Conservation (phyloP, 129 eudicot genomes). For the Lactuca sativa region DNA sequence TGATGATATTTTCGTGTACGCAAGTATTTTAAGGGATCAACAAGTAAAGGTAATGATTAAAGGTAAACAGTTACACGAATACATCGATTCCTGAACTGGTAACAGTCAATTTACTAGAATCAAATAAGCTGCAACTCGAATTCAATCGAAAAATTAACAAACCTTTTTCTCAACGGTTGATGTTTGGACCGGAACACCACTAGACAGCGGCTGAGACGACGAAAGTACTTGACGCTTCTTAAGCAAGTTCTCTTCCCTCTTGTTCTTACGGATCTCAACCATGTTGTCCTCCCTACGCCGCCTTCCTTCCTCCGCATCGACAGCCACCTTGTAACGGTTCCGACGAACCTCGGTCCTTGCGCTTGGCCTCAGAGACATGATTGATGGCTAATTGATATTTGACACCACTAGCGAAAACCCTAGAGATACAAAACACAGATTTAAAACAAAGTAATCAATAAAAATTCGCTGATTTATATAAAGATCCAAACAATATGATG, state of each 20-base stretch:
- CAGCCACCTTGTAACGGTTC: slow-evolving; percentile 74
- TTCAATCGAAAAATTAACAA: background rate
- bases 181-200: slow-evolving; percentile 25
- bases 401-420: slow-evolving; percentile 22
- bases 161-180: slow-evolving; percentile 59
- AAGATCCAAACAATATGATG: background rate
- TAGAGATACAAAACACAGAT: background rate
- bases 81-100: background rate
- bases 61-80: background rate
- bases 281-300: slow-evolving; percentile 79
- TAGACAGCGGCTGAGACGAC: slow-evolving; percentile 35
- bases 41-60: background rate
- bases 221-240: slow-evolving; percentile 69
- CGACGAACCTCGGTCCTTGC: slow-evolving; percentile 69
- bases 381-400: background rate
- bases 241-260: slow-evolving; percentile 67
- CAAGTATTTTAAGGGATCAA: background rate
- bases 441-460: background rate
- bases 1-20: background rate
- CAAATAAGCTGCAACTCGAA: slow-evolving; percentile 1
- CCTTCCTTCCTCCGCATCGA: slow-evolving; percentile 80
- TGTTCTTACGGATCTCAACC: slow-evolving; percentile 89
- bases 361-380: slow-evolving; percentile 70
- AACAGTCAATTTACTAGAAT: background rate
- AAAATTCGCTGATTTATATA: background rate